Evolutionary conservation across 169 alveolate species (phyloP).

Genomic region (Plasmodium relictum): DNA sequence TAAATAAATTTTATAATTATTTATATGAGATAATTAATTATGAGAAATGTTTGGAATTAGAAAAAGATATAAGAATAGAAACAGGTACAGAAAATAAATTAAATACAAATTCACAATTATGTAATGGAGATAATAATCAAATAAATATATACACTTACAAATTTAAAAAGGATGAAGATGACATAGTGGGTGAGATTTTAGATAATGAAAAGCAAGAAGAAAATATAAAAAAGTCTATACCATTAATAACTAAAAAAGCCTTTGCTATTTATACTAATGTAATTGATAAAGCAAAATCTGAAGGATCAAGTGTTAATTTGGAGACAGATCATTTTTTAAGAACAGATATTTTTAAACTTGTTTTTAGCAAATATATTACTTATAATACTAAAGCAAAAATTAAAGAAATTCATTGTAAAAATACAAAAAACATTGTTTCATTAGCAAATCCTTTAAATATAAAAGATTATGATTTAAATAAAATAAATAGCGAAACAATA

Average conservation of each 20-base stretch:
- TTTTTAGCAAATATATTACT: constrained; percentile 47
- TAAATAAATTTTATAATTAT: constrained; percentile 55
- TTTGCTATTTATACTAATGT: constrained; percentile 54
- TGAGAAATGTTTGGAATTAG: constrained; percentile 56
- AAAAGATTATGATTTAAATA: constrained; percentile 64
- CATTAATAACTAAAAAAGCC: constrained; percentile 57
- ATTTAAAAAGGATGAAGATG: constrained; percentile 77
- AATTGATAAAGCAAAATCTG: constrained; percentile 40
- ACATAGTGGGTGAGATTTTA: constrained; percentile 70
- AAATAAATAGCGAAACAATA: constrained; percentile 56
- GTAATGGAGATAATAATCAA: background rate
- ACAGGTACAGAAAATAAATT: constrained; percentile 56
- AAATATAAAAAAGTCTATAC: constrained; percentile 37
- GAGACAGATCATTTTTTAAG: constrained; percentile 75
- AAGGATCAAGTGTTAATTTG: constrained; percentile 36
- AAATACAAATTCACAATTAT: background rate
- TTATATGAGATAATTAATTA: constrained; percentile 38
- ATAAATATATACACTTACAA: constrained; percentile 48
- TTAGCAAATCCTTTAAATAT: constrained; percentile 76
- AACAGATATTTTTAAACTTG: constrained; percentile 55
- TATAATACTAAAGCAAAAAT: constrained; percentile 30
- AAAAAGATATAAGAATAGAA: constrained; percentile 65
- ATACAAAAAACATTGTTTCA: constrained; percentile 52
- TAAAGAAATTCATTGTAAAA: constrained; percentile 63
- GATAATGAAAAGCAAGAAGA: constrained; percentile 73